Base-by-base conservation (phyloP, 169 alveolate genomes). In the Eimeria sp. region DNA sequence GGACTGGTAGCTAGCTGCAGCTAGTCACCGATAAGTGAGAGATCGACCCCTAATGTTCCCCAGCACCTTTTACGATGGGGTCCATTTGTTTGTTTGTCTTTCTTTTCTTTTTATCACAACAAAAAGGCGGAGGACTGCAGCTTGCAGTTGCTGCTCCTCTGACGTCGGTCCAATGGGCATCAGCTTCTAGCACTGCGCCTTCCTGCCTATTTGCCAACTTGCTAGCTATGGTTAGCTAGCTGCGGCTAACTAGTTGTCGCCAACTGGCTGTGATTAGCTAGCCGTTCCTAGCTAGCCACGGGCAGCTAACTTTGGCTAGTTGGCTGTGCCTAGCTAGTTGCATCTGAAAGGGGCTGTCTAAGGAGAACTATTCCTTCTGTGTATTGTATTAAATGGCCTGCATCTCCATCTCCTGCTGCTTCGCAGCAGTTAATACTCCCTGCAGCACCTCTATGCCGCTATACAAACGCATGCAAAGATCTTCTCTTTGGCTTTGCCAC, bases 401-500 rank as follows among this genome's bases (percentile, higher is more conserved):
- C 75, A 65, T 34, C 57, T 73, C 84, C 40, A 57, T 22, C 14
- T 73, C 84, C 30, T 73, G 58, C 5, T 34, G 84, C 30, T 34
- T 27, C 54, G 84, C 57, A 6, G 84, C 49, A 0, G 30, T 43
- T 14, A 73, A 27, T 7, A 84, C 40, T 10, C 61, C 92, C 49
- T 84, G 78, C 58, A 84, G 43, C 40, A 57, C 78, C 16, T 84
- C 92, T n/a, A 84, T 34, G 51, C 40, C 61, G 10, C 76, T 57
- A 11, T 22, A 51, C n/a, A 84, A 57, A 3, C 92, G 73, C 27
- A 58, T 16, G 25, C 76, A 57, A 25, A 84, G 54, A 5, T 84
- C 92, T 10, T 84, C 75, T 20, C 76, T 51, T 65, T 84, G 92
- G 75, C 34, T 75, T 30, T 84, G 72, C 75, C 78, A 84, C 76